Percentiles rank a stretch among this genome's conserved stretches.
Evolutionary conservation across 331 rosid species (phyloP).

Genomic region (Erythrophleum ivorense): DNA sequence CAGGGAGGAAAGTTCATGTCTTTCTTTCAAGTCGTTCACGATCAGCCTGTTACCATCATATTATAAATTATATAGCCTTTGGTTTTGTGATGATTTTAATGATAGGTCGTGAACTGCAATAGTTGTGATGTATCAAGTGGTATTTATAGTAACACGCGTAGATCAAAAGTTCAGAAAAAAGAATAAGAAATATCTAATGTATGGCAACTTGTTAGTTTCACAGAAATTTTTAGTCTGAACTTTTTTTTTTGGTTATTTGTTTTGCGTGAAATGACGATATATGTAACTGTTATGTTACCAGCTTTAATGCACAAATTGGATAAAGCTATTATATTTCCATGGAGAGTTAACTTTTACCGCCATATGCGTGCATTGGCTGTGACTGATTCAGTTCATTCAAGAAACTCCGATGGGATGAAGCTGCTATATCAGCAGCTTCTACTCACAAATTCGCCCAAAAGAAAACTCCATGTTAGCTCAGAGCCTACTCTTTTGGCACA

Average conservation of each 20-base stretch:
- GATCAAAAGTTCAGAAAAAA: neutral
- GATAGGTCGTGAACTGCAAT: constrained; percentile 6
- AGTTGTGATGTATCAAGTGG: constrained; percentile 13
- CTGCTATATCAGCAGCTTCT: neutral
- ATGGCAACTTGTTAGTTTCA: neutral
- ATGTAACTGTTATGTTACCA: neutral
- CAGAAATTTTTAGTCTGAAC: neutral
- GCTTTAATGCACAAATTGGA: neutral
- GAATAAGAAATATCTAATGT: neutral
- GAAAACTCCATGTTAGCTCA: neutral
- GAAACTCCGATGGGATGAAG: too few relatives aligned
- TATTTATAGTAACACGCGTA: neutral
- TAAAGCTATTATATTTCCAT: neutral
- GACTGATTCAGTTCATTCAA: too few relatives aligned
- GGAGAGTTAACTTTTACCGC: neutral
- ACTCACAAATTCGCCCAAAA: neutral
- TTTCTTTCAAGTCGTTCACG: neutral
- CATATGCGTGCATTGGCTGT: neutral
- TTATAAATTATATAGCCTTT: neutral
- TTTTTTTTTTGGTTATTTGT: too few relatives aligned
- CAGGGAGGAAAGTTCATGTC: constrained; percentile 3
- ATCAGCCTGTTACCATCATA: neutral
- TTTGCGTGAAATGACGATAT: neutral
- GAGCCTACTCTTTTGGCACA: neutral
- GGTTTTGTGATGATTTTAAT: neutral